Evolutionary conservation across 2,329 filamentous ascomycete genomes (phyloP).

Genomic region (Curvularia hawaiiensis): DNA sequence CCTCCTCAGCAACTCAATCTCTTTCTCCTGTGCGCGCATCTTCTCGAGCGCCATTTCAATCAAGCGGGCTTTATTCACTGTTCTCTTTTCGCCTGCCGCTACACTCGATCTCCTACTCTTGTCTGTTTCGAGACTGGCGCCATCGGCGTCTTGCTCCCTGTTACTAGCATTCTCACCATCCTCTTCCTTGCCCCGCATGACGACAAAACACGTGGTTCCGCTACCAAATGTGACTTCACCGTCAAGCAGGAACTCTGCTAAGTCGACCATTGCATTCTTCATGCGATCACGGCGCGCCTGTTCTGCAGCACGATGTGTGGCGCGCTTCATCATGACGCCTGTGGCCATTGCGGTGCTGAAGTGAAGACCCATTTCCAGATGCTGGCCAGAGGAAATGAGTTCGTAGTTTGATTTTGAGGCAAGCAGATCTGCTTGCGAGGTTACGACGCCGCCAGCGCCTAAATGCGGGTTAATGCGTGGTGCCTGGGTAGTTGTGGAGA

Average conservation of each 20-base stretch:
- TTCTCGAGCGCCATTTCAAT: conserved; percentile 42
- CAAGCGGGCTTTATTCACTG: conserved; percentile 38
- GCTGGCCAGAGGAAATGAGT: conserved; percentile 36
- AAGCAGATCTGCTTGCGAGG: conserved; percentile 35
- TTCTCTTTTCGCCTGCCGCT: conserved; percentile 29
- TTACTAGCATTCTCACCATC: conserved; percentile 4
- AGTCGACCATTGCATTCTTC: conserved; percentile 40
- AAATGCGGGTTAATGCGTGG: conserved; percentile 1
- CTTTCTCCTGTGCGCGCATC: conserved; percentile 36
- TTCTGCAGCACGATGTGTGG: conserved; percentile 38
- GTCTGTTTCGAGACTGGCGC: background rate
- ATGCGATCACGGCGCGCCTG: conserved; percentile 41
- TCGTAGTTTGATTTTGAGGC: conserved; percentile 41
- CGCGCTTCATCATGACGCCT: conserved; percentile 42
- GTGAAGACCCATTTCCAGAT: conserved; percentile 40
- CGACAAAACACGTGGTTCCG: conserved; percentile 39
- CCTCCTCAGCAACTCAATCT: conserved; percentile 35
- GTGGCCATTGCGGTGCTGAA: conserved; percentile 42
- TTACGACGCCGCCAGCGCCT: conserved; percentile 34
- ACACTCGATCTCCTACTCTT: conserved; percentile 3
- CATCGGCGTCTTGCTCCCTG: conserved; percentile 13
- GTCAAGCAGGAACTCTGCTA: conserved; percentile 37
- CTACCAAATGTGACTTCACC: conserved; percentile 40
- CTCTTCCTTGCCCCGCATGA: conserved; percentile 28
- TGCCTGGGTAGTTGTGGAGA: background rate